Evolutionary conservation across 129 eudicot genomes (phyloP), one percentile per base, ranked within the genome.

Genomic region (Oenanthe sinensis): DNA sequence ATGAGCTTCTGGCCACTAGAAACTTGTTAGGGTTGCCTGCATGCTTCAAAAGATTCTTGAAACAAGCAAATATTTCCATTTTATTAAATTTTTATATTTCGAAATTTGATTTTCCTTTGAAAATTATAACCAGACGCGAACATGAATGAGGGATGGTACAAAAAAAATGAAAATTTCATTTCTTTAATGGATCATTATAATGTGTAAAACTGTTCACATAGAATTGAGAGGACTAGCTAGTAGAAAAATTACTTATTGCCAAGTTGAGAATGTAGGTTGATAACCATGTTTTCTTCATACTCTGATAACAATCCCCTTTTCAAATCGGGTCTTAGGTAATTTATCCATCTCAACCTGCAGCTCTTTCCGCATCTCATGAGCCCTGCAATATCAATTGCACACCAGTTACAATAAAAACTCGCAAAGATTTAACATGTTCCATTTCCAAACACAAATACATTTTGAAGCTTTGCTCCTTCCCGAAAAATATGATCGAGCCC

Each of bases 341-440:
- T 92, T 26, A 96, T 92, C 97, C 97, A 92, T 87, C 97, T 88
- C 60, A 92, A 43, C 54, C 97, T 85, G 77, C 97, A 92, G 79
- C 97, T 92, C 77, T 92, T 92, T 13, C 97, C 97, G 71, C 97
- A 92, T 78, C 97, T 93, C 80, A 86, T 58, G 20, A 92, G 85
- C 46, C 97, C 97, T 90, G 93, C 81, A 85, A 87, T 28, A 54
- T 2, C 43, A 44, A 40, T 33, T 48, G 36, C 36, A 33, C 13
- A 14, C 16, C 16, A 48, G 52, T 48, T 48, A 48, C 52, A 48
- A 10, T n/a, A 48, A 39, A 1, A 39, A 3, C 4, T 39, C 42
- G 4, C 42, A 39, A 39, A 39, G 2, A 39, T 39, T 39, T 39
- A 39, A 39, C 42, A 39, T 39, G 42, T 39, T 39, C 42, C 42